Percentiles rank a stretch among this genome's conserved stretches.
Conservation (phyloP, 2,329 filamentous ascomycete species). For the Aspergillus tanneri region DNA sequence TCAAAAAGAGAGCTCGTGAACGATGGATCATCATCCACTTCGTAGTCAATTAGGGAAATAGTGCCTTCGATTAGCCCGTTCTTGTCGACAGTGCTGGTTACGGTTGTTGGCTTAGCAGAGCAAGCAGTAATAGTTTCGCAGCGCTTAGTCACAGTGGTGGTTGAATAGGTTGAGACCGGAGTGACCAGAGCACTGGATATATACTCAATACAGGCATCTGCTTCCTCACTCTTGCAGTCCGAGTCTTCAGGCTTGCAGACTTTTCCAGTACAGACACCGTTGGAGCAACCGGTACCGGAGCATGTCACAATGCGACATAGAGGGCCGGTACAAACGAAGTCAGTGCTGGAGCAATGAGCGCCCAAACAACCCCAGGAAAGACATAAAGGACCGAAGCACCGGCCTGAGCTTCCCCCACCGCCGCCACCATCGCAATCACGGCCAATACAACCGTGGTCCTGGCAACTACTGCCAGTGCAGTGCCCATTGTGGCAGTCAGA, state of each 20-base stretch:
- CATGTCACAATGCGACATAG: conserved; percentile 14
- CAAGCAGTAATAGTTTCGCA: conserved; percentile 21
- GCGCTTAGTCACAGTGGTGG: conserved; percentile 6
- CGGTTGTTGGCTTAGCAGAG: conserved; percentile 10
- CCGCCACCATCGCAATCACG: conserved; percentile 8
- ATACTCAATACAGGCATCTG: conserved; percentile 14
- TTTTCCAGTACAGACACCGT: conserved; percentile 13
- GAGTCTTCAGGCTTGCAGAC: conserved; percentile 15
- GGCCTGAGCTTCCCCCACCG: not conserved
- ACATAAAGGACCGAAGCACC: conserved; percentile 11
- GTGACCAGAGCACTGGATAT: conserved; percentile 11
- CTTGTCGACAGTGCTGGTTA: conserved; percentile 10
- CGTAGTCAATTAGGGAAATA: not conserved
- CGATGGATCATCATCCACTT: not conserved
- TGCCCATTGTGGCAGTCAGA: conserved; percentile 5
- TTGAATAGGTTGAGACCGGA: conserved; percentile 14
- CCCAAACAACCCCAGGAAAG: conserved; percentile 17
- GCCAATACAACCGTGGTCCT: conserved; percentile 14
- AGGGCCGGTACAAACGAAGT: conserved; percentile 11
- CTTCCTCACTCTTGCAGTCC: conserved; percentile 17
- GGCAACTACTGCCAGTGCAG: conserved; percentile 7
- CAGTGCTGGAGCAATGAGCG: not conserved
- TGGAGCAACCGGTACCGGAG: conserved; percentile 11
- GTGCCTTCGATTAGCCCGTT: conserved; percentile 8
- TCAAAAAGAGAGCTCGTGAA: not conserved